These are phyloP conservation scores for Rhodofomes roseus DNA, from an alignment of 1,284 basidiomycete species.

Conservation along the genomic window DNA sequence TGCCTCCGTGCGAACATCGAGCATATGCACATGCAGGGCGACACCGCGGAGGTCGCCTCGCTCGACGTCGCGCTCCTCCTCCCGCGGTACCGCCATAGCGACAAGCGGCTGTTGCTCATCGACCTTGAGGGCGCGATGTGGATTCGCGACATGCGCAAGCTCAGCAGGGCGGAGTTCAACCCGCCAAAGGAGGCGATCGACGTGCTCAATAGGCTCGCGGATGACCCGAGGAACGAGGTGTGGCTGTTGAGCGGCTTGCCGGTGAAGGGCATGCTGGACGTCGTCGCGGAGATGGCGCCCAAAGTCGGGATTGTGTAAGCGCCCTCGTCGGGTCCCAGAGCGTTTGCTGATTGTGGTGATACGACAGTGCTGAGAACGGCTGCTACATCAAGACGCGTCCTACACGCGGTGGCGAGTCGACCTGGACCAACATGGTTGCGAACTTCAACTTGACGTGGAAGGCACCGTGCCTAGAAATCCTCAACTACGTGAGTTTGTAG, in stretches of 20 bases:
- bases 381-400: slow-evolving; percentile 72
- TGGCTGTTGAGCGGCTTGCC: slow-evolving; percentile 81
- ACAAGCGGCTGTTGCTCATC: slow-evolving; percentile 65
- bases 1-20: slow-evolving; percentile 69
- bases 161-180: slow-evolving; percentile 36
- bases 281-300: slow-evolving; percentile 56
- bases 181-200: slow-evolving; percentile 54
- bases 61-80: slow-evolving; percentile 52
- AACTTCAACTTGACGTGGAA: slow-evolving; percentile 83
- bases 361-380: slow-evolving; percentile 76
- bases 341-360: background rate
- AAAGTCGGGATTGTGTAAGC: slow-evolving; percentile 74
- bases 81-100: slow-evolving; percentile 59
- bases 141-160: slow-evolving; percentile 48
- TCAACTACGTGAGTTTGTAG: slow-evolving; percentile 62
- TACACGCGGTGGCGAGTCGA: slow-evolving; percentile 30
- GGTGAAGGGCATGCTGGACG: slow-evolving; percentile 58
- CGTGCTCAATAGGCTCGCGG: slow-evolving; percentile 57
- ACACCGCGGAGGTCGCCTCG: slow-evolving; percentile 36
- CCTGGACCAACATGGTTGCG: slow-evolving; percentile 78
- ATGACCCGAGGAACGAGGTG: slow-evolving; percentile 70
- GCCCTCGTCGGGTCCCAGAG: background rate
- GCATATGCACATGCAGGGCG: slow-evolving; percentile 48
- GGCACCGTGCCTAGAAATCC: slow-evolving; percentile 72
- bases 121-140: slow-evolving; percentile 82